Percentiles rank a stretch among this genome's conserved stretches.
Evolutionary conservation across 176 grass and related monocot species (phyloP).

Genomic region (Dendrocalamus sinicus): DNA sequence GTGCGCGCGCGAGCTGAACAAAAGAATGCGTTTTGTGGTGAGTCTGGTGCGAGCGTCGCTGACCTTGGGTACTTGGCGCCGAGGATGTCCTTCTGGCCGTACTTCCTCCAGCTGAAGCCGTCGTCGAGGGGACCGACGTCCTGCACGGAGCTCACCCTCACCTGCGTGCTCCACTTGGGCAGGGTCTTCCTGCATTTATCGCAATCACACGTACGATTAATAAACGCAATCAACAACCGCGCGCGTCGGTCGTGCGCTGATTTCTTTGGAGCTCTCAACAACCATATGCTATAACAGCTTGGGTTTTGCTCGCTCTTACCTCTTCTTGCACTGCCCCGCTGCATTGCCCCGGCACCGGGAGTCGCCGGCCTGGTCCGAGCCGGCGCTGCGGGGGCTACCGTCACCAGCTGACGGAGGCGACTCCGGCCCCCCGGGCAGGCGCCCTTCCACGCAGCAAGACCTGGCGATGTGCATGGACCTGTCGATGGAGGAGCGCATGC

Average conservation of each 20-base stretch:
- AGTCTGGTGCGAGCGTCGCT: neutral
- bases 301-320: constrained; percentile 23
- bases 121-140: constrained; percentile 72
- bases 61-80: constrained; percentile 94
- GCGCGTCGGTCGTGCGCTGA: neutral
- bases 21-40: neutral
- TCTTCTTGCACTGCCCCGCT: constrained; percentile 68
- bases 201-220: neutral
- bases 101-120: constrained; percentile 95
- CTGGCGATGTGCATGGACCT: constrained; percentile 64
- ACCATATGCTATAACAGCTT: neutral
- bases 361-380: constrained; percentile 53
- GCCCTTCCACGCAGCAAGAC: constrained; percentile 13
- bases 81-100: constrained; percentile 98
- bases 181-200: constrained; percentile 61
- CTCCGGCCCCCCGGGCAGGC: constrained; percentile 1
- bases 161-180: constrained; percentile 72
- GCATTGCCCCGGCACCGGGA: constrained; percentile 46
- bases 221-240: neutral
- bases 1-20: neutral
- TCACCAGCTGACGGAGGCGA: constrained; percentile 55
- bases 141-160: constrained; percentile 58
- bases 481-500: constrained; percentile 58
- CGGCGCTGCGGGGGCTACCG: constrained; percentile 61
- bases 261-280: neutral